phyloP scores from a whole-genome alignment of 306 rosid genomes.

The Glycine soja region DNA sequence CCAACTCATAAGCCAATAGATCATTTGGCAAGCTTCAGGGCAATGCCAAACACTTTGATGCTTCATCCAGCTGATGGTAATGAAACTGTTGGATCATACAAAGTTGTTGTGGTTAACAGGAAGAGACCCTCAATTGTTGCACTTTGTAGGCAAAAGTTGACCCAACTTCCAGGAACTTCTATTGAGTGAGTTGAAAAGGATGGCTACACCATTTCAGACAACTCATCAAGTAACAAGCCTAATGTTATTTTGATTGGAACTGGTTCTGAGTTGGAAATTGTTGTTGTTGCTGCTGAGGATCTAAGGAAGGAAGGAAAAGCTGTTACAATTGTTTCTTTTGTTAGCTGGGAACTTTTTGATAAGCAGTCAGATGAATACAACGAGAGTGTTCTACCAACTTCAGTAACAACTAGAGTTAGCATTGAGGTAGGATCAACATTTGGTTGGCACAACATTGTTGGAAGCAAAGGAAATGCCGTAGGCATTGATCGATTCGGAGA shows the following conservation, averaged over 20 bases:
- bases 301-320: conserved; percentile 92
- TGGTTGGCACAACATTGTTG: conserved; percentile 91
- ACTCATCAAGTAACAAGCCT: conserved; percentile 91
- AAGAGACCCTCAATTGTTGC: conserved; percentile 96
- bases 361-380: conserved; percentile 93
- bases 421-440: conserved; percentile 95
- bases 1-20: conserved; percentile 99
- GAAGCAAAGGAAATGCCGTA: conserved; percentile 85
- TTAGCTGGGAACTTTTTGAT: conserved; percentile 92
- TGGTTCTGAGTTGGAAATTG: conserved; percentile 97
- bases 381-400: conserved; percentile 89
- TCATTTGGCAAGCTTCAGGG: conserved; percentile 97
- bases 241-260: conserved; percentile 93
- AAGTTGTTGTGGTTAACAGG: conserved; percentile 75
- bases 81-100: conserved; percentile 98
- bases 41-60: conserved; percentile 97
- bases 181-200: conserved; percentile 92
- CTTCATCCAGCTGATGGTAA: conserved; percentile 98
- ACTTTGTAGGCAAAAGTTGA: conserved; percentile 91
- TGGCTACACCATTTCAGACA: conserved; percentile 86
- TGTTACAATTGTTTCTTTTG: conserved; percentile 86
- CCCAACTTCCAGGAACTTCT: conserved; percentile 82
- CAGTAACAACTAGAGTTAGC: conserved; percentile 95
- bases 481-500: conserved; percentile 96
- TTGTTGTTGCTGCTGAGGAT: conserved; percentile 84